Base-by-base conservation (phyloP, 2,329 filamentous ascomycete genomes). In the Ophiostoma perfectum region DNA sequence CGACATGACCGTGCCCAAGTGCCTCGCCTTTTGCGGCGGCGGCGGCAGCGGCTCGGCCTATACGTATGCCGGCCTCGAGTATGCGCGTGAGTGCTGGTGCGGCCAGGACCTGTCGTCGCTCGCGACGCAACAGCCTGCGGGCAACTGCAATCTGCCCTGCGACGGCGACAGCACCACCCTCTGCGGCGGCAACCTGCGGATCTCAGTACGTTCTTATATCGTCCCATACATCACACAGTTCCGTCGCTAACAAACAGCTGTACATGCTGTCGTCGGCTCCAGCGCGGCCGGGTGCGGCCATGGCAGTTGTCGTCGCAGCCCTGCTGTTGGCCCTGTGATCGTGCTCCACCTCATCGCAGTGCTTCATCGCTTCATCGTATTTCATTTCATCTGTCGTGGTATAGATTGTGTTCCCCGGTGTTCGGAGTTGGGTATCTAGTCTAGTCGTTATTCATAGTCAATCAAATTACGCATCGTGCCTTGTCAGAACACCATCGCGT, bases 11-110 rank as follows among this genome's bases (percentile, higher is more conserved):
- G 82, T 83, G 9, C 75, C 78, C 18, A 73, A 75, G 69, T 88
- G 85, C 73, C 78, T 86, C 38, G 75, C 75, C 8, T 86, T 81
- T 75, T 88, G 85, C 77, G 72, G 75, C 55, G 68, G 65, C 68
- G 67, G 45, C 66, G 73, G 70, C 41, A 77, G 78, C 42, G 73
- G 74, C 66, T 74, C 73, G 47, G 72, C 76, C 42, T 84, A 81
- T 72, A 76, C 77, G 67, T 85, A 82, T 73, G 84, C 84, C 3
- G 85, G 84, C 2, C 73, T 87, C 55, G 83, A 87, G 77, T 86
- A 42, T 66, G 45, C 45, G 58, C 84, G 84, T 67, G 85, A 88
- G 77, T 88, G 86, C 79, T 88, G 84, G 81, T 88, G 86, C 75
- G 80, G 82, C 36, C 77, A 81, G 18, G 77, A 77, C 64, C 73